A percentile compares a stretch with the other conserved stretches of the same genome.
Conservation (phyloP, 140 eudicot species). For the Senecio squalidus region DNA sequence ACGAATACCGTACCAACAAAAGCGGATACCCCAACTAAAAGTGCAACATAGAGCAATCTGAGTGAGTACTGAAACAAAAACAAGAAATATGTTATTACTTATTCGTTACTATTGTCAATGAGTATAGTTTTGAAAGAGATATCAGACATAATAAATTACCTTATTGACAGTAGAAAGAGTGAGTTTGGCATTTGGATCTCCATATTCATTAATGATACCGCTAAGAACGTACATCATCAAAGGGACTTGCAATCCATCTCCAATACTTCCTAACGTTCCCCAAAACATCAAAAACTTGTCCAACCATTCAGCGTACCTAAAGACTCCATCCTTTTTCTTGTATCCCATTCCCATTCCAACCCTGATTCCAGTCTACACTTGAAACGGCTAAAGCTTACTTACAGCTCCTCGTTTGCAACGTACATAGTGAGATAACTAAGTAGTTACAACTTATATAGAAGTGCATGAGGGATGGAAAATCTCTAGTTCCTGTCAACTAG, state of each 20-base stretch:
- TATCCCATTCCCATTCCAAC: constrained; percentile 2
- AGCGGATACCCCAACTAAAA: constrained; percentile 62
- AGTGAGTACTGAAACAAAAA: constrained; percentile 49
- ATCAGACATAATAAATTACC: constrained; percentile 2
- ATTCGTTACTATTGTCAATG: not conserved
- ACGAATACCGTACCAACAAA: constrained; percentile 45
- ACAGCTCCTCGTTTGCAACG: not conserved
- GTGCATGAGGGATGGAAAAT: not conserved
- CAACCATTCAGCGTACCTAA: constrained; percentile 33
- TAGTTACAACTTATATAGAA: constrained; percentile 15
- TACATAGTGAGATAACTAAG: not conserved
- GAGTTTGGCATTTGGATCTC: constrained; percentile 26
- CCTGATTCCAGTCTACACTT: too few relatives aligned
- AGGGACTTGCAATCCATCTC: constrained; percentile 47
- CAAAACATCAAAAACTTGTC: constrained; percentile 45
- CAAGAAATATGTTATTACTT: not conserved
- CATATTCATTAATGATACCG: constrained; percentile 39
- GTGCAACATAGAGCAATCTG: constrained; percentile 63
- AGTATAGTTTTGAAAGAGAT: not conserved
- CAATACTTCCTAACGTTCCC: constrained; percentile 44
- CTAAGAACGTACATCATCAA: constrained; percentile 49
- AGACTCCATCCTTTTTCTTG: constrained; percentile 29
- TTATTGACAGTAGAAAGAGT: constrained; percentile 28
- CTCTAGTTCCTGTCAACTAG: not conserved
- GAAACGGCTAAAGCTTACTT: not conserved